These are phyloP conservation scores for Neofusicoccum cordaticola DNA, from an alignment of 2,329 filamentous ascomycete species.

Conservation along the genomic window DNA sequence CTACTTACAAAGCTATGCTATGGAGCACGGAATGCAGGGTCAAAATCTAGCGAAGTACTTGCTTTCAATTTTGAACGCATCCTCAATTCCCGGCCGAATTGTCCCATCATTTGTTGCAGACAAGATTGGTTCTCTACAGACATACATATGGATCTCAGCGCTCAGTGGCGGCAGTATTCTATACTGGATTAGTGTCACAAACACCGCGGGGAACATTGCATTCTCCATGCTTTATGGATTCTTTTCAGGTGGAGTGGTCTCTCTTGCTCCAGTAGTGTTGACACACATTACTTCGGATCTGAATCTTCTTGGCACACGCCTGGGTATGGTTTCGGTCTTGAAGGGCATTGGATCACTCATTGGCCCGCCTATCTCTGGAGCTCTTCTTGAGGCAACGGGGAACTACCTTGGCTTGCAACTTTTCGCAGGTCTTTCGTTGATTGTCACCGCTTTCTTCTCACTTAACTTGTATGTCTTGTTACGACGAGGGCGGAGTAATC, in stretches of 20 bases:
- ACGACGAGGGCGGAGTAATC: no score
- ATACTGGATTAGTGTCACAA: background rate
- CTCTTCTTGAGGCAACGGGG: conserved; percentile 41
- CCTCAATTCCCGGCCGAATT: conserved; percentile 40
- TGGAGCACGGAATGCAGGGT: conserved; percentile 51
- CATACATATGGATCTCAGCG: background rate
- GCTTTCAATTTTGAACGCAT: conserved; percentile 40
- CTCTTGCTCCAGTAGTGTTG: background rate
- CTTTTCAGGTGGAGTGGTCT: conserved; percentile 4
- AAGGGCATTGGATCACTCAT: conserved; percentile 52
- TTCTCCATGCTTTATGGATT: conserved; percentile 7
- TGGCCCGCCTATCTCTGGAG: conserved; percentile 58
- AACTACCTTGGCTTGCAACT: background rate
- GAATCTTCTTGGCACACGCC: conserved; percentile 44
- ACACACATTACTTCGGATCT: conserved; percentile 20
- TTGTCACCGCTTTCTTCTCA: background rate
- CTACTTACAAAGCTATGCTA: conserved; percentile 57
- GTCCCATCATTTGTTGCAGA: conserved; percentile 45
- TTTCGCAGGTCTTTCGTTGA: background rate
- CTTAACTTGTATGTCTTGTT: background rate
- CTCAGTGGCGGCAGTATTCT: background rate
- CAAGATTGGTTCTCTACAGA: conserved; percentile 31
- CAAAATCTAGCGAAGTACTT: conserved; percentile 48
- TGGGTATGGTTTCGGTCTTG: conserved; percentile 56
- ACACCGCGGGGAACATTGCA: background rate